Base-by-base conservation (phyloP, 345 rosid genomes). In the Sonneratia alba region DNA sequence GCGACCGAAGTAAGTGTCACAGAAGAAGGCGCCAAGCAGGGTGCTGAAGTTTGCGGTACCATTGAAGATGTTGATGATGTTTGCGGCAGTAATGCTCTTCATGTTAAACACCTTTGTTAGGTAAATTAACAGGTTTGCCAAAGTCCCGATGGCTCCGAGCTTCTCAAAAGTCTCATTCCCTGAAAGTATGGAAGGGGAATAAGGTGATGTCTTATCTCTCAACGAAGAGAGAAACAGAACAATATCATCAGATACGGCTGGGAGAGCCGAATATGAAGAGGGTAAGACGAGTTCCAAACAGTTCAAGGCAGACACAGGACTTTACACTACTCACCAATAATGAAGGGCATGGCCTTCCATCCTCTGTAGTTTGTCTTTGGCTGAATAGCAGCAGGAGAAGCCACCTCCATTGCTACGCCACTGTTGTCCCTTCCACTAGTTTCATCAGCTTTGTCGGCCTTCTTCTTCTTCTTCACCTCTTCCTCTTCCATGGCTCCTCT, bases 91-190 rank as follows among this genome's bases (percentile, higher is more conserved):
- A 11, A 81, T 80, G 78, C 75, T 85, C 78, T 86, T 81, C 80
- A 88, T 71, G 86, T 92, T 85, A 79, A 92, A 92, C 40, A 87
- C 94, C 56, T 81, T 42, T 4, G 98, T 90, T 18, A 92, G 83
- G 73, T 92, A 92, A 51, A 92, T 82, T 79, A 92, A 80, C 66
- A 92, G 84, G 79, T 92, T 92, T 15, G 92, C 82, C 36, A 92
- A 70, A 2, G 96, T 90, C 32, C 98, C 94, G 7, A 92, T 83
- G 22, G 89, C 90, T 75, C 96, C 98, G 38, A 90, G 82, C 88
- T 90, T 92, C 92, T 92, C 98, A 80, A 92, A 90, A 22, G 96
- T 85, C 77, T 88, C 91, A 76, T 92, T 92, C 73, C 87, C 87
- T 80, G 82, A 42, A 72, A 77, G n/a, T 2, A 24, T 3, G 21